A percentile compares a stretch with the other conserved stretches of the same genome.
These are phyloP conservation scores for Grifola frondosa DNA, from an alignment of 1,284 basidiomycete species.

Conservation along the genomic window DNA sequence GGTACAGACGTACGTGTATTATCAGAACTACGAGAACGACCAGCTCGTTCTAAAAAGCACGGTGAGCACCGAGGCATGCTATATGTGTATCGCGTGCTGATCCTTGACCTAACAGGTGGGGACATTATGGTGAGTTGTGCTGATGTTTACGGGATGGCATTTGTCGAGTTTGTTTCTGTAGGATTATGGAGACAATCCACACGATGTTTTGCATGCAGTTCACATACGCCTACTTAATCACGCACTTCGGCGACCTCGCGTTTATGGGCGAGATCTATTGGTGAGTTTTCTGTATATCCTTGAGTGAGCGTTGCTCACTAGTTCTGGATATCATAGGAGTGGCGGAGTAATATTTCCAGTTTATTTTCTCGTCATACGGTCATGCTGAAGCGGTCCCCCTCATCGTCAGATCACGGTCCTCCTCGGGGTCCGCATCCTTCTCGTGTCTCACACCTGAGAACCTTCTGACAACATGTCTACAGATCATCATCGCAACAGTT, in stretches of 20 bases:
- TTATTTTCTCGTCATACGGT: too few species aligned
- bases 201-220: constrained; percentile 19
- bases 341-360: too few species aligned
- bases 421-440: too few species aligned
- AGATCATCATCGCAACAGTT: too few species aligned
- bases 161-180: background rate
- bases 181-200: constrained; percentile 16
- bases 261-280: constrained; percentile 11
- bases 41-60: background rate
- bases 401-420: too few species aligned
- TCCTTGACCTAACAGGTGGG: background rate
- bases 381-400: too few species aligned
- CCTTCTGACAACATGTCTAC: too few species aligned
- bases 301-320: too few species aligned
- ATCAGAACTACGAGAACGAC: constrained; percentile 7
- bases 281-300: too few species aligned
- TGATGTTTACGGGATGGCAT: background rate
- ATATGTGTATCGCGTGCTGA: background rate
- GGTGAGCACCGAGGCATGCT: background rate
- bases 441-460: too few species aligned
- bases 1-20: constrained; percentile 12
- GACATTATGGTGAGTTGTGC: constrained; percentile 4
- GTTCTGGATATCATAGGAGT: too few species aligned
- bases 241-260: constrained; percentile 10
- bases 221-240: constrained; percentile 16